Conservation (phyloP, 176 grass and related monocot genomes). For the Phyllostachys edulis region DNA sequence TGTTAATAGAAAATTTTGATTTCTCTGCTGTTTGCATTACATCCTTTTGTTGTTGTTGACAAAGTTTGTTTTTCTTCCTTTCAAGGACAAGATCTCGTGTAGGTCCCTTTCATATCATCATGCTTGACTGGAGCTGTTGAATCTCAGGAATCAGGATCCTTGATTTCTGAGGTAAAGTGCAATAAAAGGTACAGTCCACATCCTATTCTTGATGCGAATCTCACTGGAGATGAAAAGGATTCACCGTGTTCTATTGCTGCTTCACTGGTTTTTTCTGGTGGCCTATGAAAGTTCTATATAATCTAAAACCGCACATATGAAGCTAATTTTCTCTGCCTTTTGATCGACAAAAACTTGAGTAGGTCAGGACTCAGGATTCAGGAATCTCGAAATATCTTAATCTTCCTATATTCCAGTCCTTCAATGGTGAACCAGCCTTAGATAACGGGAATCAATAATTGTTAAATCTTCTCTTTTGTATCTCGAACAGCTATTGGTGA, state of each 20-base stretch:
- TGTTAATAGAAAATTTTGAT: neutral
- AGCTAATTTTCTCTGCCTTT: neutral
- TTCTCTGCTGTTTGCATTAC: neutral
- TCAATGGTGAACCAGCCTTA: neutral
- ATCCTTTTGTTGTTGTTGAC: constrained; percentile 10
- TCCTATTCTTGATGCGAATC: constrained; percentile 26
- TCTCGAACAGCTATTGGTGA: neutral
- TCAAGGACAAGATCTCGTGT: neutral
- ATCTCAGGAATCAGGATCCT: constrained; percentile 38
- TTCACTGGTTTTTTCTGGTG: neutral
- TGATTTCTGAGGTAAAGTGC: constrained; percentile 23
- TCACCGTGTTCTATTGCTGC: neutral
- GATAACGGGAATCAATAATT: neutral
- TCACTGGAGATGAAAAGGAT: constrained; percentile 24
- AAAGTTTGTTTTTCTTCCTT: neutral
- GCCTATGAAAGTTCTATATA: neutral
- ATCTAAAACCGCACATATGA: neutral
- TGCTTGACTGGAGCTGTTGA: neutral
- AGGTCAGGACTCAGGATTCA: neutral
- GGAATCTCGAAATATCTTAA: neutral
- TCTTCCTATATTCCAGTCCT: neutral
- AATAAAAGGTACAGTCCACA: neutral
- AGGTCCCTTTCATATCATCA: constrained; percentile 26
- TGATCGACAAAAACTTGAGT: neutral
- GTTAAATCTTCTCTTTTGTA: neutral